Base-by-base conservation (phyloP, 129 eudicot genomes). In the Smallanthus sonchifolius region DNA sequence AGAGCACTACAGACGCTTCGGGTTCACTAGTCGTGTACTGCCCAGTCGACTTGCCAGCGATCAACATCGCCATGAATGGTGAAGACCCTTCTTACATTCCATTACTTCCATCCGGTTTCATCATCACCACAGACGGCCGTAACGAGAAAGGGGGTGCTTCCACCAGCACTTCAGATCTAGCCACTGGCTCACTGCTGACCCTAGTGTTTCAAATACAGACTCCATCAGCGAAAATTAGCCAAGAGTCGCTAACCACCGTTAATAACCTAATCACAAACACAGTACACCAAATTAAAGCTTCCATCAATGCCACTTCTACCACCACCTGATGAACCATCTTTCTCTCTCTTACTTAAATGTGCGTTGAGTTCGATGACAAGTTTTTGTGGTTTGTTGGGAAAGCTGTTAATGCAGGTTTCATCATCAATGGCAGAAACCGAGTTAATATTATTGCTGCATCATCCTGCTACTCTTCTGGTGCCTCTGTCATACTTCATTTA, bases 11-110 rank as follows among this genome's bases (percentile, higher is more conserved):
- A 43, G 96, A 88, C 55, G 81, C 88, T 67, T 83, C 88, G 3
- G 89, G 87, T 7, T 78, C 93, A 6, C 74, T 92, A 7, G 83
- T 92, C 15, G 87, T 85, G 2, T 89, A 88, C 83, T 85, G 88
- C 42, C 96, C 97, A 0, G 82, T 92, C 7, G 97, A 86, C 69
- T 67, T 84, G 36, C 80, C 87, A 0, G 78, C 87, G 19, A 73
- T 92, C 64, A 81, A 82, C 87, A 78, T 81, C 10, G 91, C 91
- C 10, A 83, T 87, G 88, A 86, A 84, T 42, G 92, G 96, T 7
- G 92, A 84, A 65, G 96, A 89, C 64, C 81, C 96, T 0, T 84
- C 96, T 3, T 84, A 79, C 84, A 88, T 92, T 68, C 96, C 96
- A 0, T 24, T 89, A 48, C 84, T 92, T 0, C 87, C 97, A 51